Percentiles rank a stretch among this genome's conserved stretches.
phyloP scores from a whole-genome alignment of 208 protist species.

The Crithidia acanthocephali region DNA sequence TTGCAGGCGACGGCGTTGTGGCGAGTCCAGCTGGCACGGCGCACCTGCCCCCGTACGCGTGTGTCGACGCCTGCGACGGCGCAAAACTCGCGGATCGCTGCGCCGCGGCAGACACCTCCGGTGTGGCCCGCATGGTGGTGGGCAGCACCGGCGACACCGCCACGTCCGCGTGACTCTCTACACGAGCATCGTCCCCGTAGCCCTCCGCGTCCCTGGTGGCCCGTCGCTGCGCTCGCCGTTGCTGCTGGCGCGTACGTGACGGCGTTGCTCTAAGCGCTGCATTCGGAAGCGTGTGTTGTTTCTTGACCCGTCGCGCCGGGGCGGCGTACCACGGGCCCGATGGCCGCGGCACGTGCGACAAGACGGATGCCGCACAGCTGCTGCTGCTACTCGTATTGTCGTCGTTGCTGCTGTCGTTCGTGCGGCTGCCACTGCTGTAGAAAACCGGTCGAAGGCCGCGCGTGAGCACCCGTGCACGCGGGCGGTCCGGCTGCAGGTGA shows the following conservation, averaged over 20 bases:
- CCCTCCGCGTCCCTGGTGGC: background rate
- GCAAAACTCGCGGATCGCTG: background rate
- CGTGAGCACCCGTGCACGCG: conserved; percentile 26
- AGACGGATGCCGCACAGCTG: background rate
- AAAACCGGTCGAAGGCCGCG: conserved; percentile 24
- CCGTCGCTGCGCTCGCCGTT: background rate
- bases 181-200: background rate
- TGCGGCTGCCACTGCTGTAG: conserved; percentile 12
- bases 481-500: conserved; percentile 22
- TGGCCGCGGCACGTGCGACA: conserved; percentile 4
- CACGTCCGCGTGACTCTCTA: background rate
- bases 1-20: conserved; percentile 1
- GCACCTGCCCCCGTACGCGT: background rate
- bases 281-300: background rate
- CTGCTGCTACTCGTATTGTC: background rate
- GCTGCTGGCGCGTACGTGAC: background rate
- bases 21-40: conserved; percentile 9
- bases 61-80: background rate
- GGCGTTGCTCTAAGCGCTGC: background rate
- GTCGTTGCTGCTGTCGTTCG: background rate
- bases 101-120: background rate
- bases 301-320: conserved; percentile 4
- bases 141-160: background rate
- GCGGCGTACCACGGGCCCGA: conserved; percentile 30
- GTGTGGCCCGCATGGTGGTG: background rate